A percentile compares a stretch with the other conserved stretches of the same genome.
Evolutionary conservation across 2,329 filamentous ascomycete genomes (phyloP).

Genomic region (Aspergillus sp.): DNA sequence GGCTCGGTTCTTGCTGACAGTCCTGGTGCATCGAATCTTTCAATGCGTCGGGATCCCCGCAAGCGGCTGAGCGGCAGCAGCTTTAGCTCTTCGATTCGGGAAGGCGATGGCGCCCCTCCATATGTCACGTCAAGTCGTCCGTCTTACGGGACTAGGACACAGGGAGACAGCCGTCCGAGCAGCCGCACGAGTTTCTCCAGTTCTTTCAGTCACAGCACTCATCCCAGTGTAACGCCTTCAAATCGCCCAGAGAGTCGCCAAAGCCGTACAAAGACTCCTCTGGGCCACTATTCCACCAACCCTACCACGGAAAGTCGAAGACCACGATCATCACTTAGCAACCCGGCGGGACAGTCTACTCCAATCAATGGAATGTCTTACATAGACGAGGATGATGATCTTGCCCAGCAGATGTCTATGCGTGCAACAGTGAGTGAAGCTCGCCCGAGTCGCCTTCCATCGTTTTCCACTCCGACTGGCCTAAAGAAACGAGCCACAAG

Average conservation of each 20-base stretch:
- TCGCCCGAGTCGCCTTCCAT: slow-evolving; percentile 40
- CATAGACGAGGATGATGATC: slow-evolving; percentile 52
- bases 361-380: slow-evolving; percentile 57
- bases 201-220: slow-evolving; percentile 42
- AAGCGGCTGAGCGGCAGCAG: slow-evolving; percentile 46
- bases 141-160: slow-evolving; percentile 48
- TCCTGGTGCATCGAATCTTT: slow-evolving; percentile 56
- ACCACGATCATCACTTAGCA: slow-evolving; percentile 70
- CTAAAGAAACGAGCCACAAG: slow-evolving; percentile 55
- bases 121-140: slow-evolving; percentile 39
- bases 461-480: slow-evolving; percentile 50
- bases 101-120: slow-evolving; percentile 37
- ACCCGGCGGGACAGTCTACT: slow-evolving; percentile 55
- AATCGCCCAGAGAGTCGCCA: slow-evolving; percentile 65
- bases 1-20: slow-evolving; percentile 50
- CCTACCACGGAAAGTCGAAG: slow-evolving; percentile 54
- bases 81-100: slow-evolving; percentile 37
- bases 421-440: slow-evolving; percentile 24
- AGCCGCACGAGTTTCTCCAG: slow-evolving; percentile 66
- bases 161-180: slow-evolving; percentile 64
- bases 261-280: slow-evolving; percentile 64
- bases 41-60: slow-evolving; percentile 49
- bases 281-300: slow-evolving; percentile 55
- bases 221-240: slow-evolving; percentile 36
- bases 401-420: slow-evolving; percentile 44